Percentiles rank a stretch among this genome's conserved stretches.
phyloP scores from a whole-genome alignment of 1,139 yeast species.

The Eremothecium gossypii region DNA sequence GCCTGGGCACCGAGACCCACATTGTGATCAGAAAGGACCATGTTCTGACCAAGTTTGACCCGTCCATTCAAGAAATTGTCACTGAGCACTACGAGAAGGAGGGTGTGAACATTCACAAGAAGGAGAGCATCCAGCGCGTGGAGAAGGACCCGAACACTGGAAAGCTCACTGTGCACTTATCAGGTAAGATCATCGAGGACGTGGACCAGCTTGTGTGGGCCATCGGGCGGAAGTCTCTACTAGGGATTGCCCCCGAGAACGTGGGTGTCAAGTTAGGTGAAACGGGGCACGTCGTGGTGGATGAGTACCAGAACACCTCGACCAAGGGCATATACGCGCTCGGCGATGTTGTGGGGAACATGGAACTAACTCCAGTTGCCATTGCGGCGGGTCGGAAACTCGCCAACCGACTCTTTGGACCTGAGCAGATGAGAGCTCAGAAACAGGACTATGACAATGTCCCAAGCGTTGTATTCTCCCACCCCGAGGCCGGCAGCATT shows the following conservation, averaged over 20 bases:
- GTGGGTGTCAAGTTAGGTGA: constrained; percentile 60
- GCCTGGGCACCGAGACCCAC: constrained; percentile 81
- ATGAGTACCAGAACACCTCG: constrained; percentile 79
- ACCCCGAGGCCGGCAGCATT: constrained; percentile 94
- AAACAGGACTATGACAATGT: constrained; percentile 79
- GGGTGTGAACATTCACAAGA: constrained; percentile 74
- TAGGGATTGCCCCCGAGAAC: constrained; percentile 66
- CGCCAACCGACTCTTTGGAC: constrained; percentile 85
- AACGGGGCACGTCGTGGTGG: constrained; percentile 55
- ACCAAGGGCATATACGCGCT: constrained; percentile 68
- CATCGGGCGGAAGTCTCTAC: constrained; percentile 73
- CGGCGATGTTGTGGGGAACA: constrained; percentile 89
- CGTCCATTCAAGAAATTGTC: constrained; percentile 64
- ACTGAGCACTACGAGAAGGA: constrained; percentile 71
- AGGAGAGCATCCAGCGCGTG: constrained; percentile 47
- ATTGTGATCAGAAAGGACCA: constrained; percentile 85
- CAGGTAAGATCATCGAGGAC: constrained; percentile 43
- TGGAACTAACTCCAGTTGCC: constrained; percentile 95
- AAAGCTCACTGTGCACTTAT: constrained; percentile 49
- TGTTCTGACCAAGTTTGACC: constrained; percentile 81
- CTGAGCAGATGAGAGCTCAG: constrained; percentile 50
- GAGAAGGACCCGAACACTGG: constrained; percentile 51
- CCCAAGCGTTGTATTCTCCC: constrained; percentile 90
- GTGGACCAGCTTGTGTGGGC: constrained; percentile 91
- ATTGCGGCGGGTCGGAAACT: constrained; percentile 96